A percentile compares a stretch with the other conserved stretches of the same genome.
Conservation (phyloP, 1,284 basidiomycete genomes). For the Earliella scabrosa region DNA sequence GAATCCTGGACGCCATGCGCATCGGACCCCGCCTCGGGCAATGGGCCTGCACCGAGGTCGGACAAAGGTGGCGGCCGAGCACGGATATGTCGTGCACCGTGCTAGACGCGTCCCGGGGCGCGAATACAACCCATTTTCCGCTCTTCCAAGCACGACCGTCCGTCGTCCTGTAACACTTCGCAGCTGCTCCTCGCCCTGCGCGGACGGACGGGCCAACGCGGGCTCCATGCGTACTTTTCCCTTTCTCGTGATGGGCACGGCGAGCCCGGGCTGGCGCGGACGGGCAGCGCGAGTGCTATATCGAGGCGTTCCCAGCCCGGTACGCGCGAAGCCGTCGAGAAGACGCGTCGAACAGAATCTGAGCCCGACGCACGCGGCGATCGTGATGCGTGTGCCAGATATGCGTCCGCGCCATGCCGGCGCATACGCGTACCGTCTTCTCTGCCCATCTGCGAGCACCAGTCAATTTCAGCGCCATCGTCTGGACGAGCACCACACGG, state of each 20-base stretch:
- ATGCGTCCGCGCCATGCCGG: not conserved
- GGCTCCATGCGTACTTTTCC: too few relatives aligned
- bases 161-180: not conserved
- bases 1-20: not conserved
- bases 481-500: too few relatives aligned
- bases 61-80: not conserved
- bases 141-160: not conserved
- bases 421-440: not conserved
- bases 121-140: too few relatives aligned
- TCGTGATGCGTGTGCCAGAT: slow-evolving; percentile 4
- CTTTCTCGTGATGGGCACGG: too few relatives aligned
- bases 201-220: too few relatives aligned
- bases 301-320: not conserved
- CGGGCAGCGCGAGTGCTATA: not conserved
- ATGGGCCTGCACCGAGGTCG: not conserved
- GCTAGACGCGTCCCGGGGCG: not conserved
- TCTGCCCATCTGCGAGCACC: too few relatives aligned
- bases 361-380: not conserved
- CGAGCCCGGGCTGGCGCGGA: not conserved
- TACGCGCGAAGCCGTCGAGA: not conserved
- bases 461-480: not conserved
- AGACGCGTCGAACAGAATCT: not conserved
- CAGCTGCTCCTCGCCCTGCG: not conserved
- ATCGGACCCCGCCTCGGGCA: not conserved
- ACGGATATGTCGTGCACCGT: not conserved